phyloP scores from a whole-genome alignment of 202 grass and related monocot genomes.

The Brachypodium distachyon region DNA sequence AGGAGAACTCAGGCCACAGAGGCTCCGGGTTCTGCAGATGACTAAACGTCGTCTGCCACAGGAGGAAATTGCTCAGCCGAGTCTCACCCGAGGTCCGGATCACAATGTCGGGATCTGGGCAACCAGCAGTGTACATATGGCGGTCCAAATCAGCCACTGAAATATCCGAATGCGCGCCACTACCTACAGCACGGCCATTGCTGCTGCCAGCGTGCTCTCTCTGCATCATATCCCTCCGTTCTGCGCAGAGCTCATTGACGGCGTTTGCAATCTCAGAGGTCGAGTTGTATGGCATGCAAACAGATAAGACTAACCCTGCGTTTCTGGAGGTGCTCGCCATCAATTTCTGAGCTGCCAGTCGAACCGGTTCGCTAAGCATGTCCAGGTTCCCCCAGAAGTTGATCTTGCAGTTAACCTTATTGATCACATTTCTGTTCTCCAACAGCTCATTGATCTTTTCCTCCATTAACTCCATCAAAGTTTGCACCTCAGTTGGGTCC shows the following conservation, averaged over 20 bases:
- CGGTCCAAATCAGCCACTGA: conserved; percentile 47
- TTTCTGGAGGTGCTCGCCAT: conserved; percentile 48
- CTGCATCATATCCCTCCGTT: conserved; percentile 10
- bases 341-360: conserved; percentile 40
- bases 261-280: conserved; percentile 67
- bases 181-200: background rate
- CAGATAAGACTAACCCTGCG: conserved; percentile 50
- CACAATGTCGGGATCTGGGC: conserved; percentile 63
- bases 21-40: conserved; percentile 52
- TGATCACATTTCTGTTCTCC: conserved; percentile 38
- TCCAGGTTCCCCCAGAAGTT: conserved; percentile 79
- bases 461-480: conserved; percentile 78
- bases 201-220: background rate
- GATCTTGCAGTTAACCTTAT: conserved; percentile 46
- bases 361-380: conserved; percentile 43
- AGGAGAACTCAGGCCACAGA: conserved; percentile 64
- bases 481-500: conserved; percentile 45
- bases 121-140: conserved; percentile 44
- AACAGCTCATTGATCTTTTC: conserved; percentile 64
- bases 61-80: conserved; percentile 75
- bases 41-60: conserved; percentile 64
- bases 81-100: conserved; percentile 78
- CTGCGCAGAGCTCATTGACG: conserved; percentile 35
- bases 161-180: background rate
- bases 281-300: conserved; percentile 73